phyloP scores from a whole-genome alignment of 768 basidiomycete species.

The Hericium rajendrae region DNA sequence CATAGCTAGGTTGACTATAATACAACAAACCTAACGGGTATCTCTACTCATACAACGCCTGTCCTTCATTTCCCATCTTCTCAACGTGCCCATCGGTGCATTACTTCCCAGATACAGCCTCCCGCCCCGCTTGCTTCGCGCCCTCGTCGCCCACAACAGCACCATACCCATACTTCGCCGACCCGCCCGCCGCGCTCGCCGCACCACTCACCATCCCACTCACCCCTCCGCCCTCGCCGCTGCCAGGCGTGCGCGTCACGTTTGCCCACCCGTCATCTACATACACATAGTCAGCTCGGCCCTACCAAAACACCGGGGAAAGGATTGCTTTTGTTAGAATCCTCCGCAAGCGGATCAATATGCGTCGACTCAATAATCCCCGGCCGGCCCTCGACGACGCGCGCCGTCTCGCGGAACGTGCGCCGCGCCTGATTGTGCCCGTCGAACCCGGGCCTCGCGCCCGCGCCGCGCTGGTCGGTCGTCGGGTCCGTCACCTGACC shows the following conservation, averaged over 20 bases:
- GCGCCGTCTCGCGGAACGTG: conserved; percentile 31
- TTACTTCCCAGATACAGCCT: conserved; percentile 20
- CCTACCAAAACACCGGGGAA: neutral
- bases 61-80: no score
- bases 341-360: conserved; percentile 42
- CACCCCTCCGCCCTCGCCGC: conserved; percentile 3
- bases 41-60: no score
- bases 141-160: conserved; percentile 27
- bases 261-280: conserved; percentile 37
- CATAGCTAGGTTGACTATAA: no score
- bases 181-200: conserved; percentile 23
- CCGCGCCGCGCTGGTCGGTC: conserved; percentile 28
- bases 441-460: conserved; percentile 29
- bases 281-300: conserved; percentile 6
- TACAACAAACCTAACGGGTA: no score
- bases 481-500: conserved; percentile 34
- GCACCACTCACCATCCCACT: conserved; percentile 11
- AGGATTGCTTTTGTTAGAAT: conserved; percentile 30
- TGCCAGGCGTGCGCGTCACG: conserved; percentile 14
- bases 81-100: no score
- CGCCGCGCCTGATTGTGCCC: conserved; percentile 31
- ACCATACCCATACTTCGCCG: conserved; percentile 30
- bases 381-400: conserved; percentile 43
- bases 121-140: conserved; percentile 25
- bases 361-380: conserved; percentile 47